These are phyloP conservation scores for Diaporthe velutina DNA, from an alignment of 2,329 filamentous ascomycete species.

Conservation along the genomic window DNA sequence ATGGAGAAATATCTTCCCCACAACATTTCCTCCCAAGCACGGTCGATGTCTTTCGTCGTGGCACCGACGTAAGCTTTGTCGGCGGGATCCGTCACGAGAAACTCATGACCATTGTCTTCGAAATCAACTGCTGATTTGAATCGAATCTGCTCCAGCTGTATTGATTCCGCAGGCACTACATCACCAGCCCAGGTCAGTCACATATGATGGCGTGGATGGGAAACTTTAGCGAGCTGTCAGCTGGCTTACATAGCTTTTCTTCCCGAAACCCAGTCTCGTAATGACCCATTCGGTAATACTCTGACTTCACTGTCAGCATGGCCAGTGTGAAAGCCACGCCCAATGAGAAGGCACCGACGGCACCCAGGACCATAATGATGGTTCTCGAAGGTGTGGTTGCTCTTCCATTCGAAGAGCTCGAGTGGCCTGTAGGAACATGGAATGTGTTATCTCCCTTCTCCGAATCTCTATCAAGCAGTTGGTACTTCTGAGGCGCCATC, in stretches of 20 bases:
- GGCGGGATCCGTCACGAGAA: neutral
- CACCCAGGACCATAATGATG: neutral
- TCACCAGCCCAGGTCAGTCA: neutral
- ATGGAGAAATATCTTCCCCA: constrained; percentile 5
- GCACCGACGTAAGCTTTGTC: neutral
- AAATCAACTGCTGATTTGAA: constrained; percentile 5
- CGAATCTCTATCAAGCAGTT: neutral
- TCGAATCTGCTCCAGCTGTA: constrained; percentile 1
- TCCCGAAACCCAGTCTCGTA: constrained; percentile 2
- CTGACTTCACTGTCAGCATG: neutral
- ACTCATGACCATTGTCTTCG: neutral
- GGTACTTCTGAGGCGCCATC: neutral
- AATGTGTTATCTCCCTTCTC: neutral
- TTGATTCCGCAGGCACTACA: neutral
- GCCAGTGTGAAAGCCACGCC: neutral
- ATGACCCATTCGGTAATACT: neutral
- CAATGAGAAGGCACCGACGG: neutral
- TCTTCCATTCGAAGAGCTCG: neutral
- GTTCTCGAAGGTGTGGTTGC: neutral
- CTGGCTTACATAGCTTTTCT: constrained; percentile 5
- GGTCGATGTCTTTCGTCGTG: neutral
- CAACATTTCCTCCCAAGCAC: neutral
- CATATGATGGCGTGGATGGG: too few relatives aligned
- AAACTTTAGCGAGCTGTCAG: neutral
- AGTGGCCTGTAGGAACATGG: neutral